These are phyloP conservation scores for Penicillium longicatenatum DNA, from an alignment of 495 filamentous ascomycete species.

Conservation along the genomic window DNA sequence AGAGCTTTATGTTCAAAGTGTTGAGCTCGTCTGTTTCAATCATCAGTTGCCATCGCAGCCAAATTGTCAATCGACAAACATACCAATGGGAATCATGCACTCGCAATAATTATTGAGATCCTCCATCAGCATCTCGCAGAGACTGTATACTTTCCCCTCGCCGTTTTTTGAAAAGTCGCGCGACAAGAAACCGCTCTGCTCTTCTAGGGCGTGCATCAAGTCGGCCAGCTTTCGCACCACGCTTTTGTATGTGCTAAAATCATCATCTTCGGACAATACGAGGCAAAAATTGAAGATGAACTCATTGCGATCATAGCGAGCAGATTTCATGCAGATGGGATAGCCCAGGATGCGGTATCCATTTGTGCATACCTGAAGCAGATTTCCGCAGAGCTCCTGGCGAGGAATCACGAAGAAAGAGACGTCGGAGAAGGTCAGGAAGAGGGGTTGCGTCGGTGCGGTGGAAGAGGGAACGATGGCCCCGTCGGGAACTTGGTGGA, in stretches of 20 bases:
- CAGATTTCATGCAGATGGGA: conserved; percentile 80
- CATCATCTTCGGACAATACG: conserved; percentile 72
- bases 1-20: conserved; percentile 94
- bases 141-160: conserved; percentile 68
- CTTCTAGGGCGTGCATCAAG: conserved; percentile 84
- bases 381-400: conserved; percentile 83
- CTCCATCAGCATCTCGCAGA: conserved; percentile 90
- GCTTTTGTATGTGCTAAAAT: conserved; percentile 70
- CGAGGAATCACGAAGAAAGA: conserved; percentile 91
- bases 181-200: conserved; percentile 75
- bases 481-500: conserved; percentile 60
- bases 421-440: conserved; percentile 81
- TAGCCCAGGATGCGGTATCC: conserved; percentile 83
- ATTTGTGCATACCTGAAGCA: conserved; percentile 73
- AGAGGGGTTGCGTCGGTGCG: conserved; percentile 56
- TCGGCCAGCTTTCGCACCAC: conserved; percentile 83
- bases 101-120: conserved; percentile 97
- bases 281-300: conserved; percentile 98
- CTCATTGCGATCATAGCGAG: conserved; percentile 83
- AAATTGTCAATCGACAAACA: conserved; percentile 19
- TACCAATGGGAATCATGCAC: conserved; percentile 94
- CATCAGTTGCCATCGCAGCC: conserved; percentile 19
- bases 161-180: conserved; percentile 47
- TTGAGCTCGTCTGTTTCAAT: conserved; percentile 74
- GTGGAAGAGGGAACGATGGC: conserved; percentile 67